These are phyloP conservation scores for Solanum chacoense DNA, from an alignment of 305 asterid species.

Conservation along the genomic window DNA sequence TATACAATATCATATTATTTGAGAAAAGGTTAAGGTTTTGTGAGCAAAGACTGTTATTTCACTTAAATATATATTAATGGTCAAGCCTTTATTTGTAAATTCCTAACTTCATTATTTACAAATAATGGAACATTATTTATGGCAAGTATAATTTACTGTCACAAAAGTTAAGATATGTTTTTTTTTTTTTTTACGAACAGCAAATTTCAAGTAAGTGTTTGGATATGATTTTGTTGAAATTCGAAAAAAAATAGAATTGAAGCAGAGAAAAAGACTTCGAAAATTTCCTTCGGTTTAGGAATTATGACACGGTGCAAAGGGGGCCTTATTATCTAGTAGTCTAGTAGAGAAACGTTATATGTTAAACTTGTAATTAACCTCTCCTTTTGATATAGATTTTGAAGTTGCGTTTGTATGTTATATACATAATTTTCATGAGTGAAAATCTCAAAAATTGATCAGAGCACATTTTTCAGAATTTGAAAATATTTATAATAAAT, in stretches of 20 bases:
- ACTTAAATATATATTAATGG: neutral
- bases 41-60: neutral
- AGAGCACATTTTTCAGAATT: neutral
- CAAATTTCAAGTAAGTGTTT: neutral
- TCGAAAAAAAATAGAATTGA: neutral
- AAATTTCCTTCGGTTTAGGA: neutral
- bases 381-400: neutral
- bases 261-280: too few relatives aligned
- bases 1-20: too few relatives aligned
- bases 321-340: neutral
- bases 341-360: too few relatives aligned
- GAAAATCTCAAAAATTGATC: neutral
- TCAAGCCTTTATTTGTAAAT: neutral
- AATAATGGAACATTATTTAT: neutral
- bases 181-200: neutral
- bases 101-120: neutral
- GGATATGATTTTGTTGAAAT: neutral
- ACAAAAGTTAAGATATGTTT: neutral
- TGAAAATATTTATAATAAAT: too few relatives aligned
- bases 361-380: neutral
- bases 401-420: neutral
- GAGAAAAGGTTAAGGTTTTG: neutral
- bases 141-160: neutral
- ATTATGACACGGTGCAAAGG: neutral
- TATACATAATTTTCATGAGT: neutral